These are phyloP conservation scores for Hericium alpestre DNA, from an alignment of 768 basidiomycete species.

Conservation along the genomic window DNA sequence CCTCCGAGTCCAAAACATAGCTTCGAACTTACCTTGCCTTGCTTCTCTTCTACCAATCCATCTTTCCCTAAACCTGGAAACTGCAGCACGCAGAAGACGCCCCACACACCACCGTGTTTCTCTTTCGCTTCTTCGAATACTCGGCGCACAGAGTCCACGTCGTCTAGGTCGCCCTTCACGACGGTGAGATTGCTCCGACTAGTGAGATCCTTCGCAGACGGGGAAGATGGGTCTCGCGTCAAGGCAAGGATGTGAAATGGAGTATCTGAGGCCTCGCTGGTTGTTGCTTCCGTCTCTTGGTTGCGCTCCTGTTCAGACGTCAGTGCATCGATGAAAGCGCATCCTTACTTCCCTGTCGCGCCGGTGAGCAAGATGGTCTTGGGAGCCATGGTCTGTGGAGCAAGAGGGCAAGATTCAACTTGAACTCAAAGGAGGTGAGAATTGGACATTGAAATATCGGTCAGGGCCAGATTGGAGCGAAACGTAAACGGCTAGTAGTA, in stretches of 20 bases:
- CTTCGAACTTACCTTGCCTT: background rate
- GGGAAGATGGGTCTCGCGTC: background rate
- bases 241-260: background rate
- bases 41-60: background rate
- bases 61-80: background rate
- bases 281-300: background rate
- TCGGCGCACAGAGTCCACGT: background rate
- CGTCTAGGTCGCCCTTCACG: background rate
- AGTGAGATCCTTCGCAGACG: background rate
- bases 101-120: background rate
- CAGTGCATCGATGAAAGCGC: slow-evolving; percentile 13
- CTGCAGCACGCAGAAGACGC: background rate
- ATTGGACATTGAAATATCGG: no score
- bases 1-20: no score
- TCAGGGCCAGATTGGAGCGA: no score
- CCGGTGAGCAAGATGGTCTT: background rate
- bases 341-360: background rate
- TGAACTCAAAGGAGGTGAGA: no score
- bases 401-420: no score
- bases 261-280: background rate
- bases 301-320: slow-evolving; percentile 15
- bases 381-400: background rate
- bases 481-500: no score
- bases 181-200: background rate
- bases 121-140: background rate